These are phyloP conservation scores for Exophiala viscosa DNA, from an alignment of 2,329 filamentous ascomycete species.

Conservation along the genomic window DNA sequence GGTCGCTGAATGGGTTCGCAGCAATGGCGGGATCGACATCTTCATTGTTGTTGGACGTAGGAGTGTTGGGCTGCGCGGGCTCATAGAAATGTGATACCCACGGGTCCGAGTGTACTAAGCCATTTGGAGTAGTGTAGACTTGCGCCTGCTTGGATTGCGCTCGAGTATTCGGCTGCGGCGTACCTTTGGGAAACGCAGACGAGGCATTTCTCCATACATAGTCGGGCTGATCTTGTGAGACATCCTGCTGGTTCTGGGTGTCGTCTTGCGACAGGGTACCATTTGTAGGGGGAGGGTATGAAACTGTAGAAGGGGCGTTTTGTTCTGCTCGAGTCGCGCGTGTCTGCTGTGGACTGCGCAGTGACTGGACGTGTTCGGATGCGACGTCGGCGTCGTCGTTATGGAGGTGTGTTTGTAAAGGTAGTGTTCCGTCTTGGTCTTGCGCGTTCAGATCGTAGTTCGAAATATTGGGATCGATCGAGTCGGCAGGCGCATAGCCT, in stretches of 20 bases:
- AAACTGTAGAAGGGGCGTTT: not conserved
- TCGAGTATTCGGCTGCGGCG: conserved; percentile 4
- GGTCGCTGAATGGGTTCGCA: conserved; percentile 23
- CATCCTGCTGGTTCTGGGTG: conserved; percentile 5
- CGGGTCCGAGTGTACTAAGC: conserved; percentile 17
- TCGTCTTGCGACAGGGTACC: conserved; percentile 1
- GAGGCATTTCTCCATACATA: conserved; percentile 23
- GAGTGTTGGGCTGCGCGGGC: not conserved
- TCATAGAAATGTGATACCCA: conserved; percentile 9
- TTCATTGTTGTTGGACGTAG: conserved; percentile 4
- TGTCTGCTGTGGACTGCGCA: conserved; percentile 17
- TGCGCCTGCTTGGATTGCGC: conserved; percentile 13
- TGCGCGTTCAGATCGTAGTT: conserved; percentile 10
- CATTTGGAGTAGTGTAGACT: conserved; percentile 21
- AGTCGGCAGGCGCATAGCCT: conserved; percentile 18
- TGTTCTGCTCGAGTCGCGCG: conserved; percentile 13
- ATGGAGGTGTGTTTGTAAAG: conserved; percentile 9
- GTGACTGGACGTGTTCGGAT: not conserved
- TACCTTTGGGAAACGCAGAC: conserved; percentile 22
- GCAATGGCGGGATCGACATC: conserved; percentile 9
- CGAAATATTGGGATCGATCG: conserved; percentile 13
- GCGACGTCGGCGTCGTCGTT: not conserved
- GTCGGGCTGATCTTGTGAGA: not conserved
- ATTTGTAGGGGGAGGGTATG: conserved; percentile 2
- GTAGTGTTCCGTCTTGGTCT: conserved; percentile 1